Base-by-base conservation (phyloP, 75 land plant genomes). In the Pinus taeda region DNA sequence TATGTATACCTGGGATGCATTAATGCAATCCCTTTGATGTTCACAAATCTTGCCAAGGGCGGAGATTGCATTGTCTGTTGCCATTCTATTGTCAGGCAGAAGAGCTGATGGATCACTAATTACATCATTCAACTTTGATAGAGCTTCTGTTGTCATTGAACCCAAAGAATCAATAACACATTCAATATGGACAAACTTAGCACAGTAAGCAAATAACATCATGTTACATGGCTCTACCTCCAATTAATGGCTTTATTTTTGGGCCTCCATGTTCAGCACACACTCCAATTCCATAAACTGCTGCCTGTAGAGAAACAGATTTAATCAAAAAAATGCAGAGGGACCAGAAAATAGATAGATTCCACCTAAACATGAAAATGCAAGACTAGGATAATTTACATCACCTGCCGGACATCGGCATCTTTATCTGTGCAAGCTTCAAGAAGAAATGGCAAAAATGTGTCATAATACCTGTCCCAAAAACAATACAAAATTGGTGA, bases 211-310 rank as follows among this genome's bases (percentile, higher is more conserved):
- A 21, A 5, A 13, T 49, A 5, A 73, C 30, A 49, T 79, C 64
- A 65, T 22, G 18, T 20, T 9, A 67, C 39, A 53, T 6, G 20
- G 20, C 42, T 26, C n/a, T 72, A 86, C 88, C 88, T 77, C 86
- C 79, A 55, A 86, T 80, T 20, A 84, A 15, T 4, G 88, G 78
- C 61, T 77, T 86, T 76, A 86, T 84, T 56, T 81, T 77, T 71
- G 83, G 58, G 29, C 87, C 88, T 73, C 88, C 88, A 70, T 77
- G 85, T 71, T 86, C 86, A 33, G 88, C 88, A 78, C 88, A 86
- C 22, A 86, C 87, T 79, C 88, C 88, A 86, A 86, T 77, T 21
- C 88, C 88, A 80, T 86, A 86, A 3, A 86, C 88, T 37, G 88
- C 82, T 4, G 88, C 86, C 88, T 86, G 87, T 22, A n/a, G 59